Conservation (phyloP, 176 grass and related monocot species). For the Bonia amplexicaulis region DNA sequence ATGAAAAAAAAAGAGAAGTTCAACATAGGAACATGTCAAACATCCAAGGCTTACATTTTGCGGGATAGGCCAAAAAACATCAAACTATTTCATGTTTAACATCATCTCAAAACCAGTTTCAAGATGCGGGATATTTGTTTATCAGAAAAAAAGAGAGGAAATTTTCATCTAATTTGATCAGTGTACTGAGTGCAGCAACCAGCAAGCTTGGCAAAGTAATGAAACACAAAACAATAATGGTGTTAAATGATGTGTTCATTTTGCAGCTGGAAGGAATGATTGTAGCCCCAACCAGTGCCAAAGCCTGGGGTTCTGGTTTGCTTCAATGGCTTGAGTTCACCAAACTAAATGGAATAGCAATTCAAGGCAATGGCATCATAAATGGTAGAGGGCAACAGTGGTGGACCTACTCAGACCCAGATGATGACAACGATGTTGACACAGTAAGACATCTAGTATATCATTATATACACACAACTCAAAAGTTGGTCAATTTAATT, state of each 20-base stretch:
- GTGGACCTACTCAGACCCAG: constrained; percentile 66
- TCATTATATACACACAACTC: not conserved
- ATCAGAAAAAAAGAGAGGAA: not conserved
- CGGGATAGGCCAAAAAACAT: not conserved
- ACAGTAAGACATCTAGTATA: constrained; percentile 43
- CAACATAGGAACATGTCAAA: not conserved
- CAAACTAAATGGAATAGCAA: constrained; percentile 81
- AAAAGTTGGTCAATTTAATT: constrained; percentile 37
- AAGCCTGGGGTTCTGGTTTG: constrained; percentile 67
- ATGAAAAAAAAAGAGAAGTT: not conserved
- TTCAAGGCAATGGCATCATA: constrained; percentile 80
- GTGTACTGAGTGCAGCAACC: not conserved
- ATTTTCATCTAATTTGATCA: constrained; percentile 1
- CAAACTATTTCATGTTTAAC: not conserved
- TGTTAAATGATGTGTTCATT: constrained; percentile 13
- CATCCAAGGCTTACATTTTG: not conserved
- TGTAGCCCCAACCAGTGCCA: constrained; percentile 68
- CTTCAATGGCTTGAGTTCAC: constrained; percentile 97
- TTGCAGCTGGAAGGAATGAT: constrained; percentile 83
- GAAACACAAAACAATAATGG: constrained; percentile 10
- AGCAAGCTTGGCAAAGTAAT: not conserved
- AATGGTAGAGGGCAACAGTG: constrained; percentile 79
- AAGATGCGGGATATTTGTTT: not conserved
- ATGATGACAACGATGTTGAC: constrained; percentile 50
- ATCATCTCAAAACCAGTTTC: not conserved